Conservation (phyloP, 108 stramenopile species). For the Cyclotella sp. region DNA sequence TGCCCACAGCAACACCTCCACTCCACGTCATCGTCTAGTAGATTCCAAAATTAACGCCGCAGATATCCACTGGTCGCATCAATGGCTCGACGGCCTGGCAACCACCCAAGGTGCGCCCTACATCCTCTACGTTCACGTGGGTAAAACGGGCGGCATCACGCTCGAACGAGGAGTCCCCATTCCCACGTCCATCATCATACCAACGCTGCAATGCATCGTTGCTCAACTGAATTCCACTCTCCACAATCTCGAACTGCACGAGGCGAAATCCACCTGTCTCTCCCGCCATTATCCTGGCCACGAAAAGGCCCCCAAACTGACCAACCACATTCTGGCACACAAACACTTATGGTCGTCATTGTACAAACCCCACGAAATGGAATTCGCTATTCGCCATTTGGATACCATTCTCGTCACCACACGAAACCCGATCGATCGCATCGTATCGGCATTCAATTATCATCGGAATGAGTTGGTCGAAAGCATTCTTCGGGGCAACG, state of each 20-base stretch:
- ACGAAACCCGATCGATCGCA: slow-evolving; percentile 13
- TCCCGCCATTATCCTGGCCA: not conserved
- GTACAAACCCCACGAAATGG: not conserved
- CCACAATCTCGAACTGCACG: not conserved
- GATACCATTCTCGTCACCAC: slow-evolving; percentile 13
- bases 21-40: not conserved
- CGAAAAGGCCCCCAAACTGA: not conserved
- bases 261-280: not conserved
- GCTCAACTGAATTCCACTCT: not conserved
- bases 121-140: slow-evolving; percentile 2
- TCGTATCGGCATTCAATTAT: slow-evolving; percentile 5
- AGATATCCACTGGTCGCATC: not conserved
- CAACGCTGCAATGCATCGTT: not conserved
- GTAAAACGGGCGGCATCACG: slow-evolving; percentile 10
- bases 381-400: not conserved
- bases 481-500: not conserved
- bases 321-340: slow-evolving; percentile 3
- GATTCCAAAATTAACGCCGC: not conserved
- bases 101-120: not conserved
- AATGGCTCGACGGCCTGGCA: not conserved
- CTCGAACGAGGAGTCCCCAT: slow-evolving; percentile 7
- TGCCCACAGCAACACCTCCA: too few relatives aligned
- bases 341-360: not conserved
- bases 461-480: slow-evolving; percentile 5
- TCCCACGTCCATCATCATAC: not conserved